Conservation (phyloP, 2,329 filamentous ascomycete genomes). For the Xenosphaeropsis pyriputrescens region DNA sequence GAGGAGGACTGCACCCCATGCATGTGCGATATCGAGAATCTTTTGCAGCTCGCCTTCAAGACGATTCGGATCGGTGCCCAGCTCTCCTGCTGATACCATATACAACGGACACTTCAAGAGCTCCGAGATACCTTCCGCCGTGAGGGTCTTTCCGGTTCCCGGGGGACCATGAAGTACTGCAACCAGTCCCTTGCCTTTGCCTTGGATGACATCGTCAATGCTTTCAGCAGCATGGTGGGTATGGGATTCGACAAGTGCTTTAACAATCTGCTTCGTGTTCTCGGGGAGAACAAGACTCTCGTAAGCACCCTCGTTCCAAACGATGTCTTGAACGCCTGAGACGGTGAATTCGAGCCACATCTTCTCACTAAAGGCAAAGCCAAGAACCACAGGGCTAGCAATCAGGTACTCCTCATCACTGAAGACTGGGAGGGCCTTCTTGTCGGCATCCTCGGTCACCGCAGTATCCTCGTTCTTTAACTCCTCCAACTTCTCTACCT, state of each 20-base stretch:
- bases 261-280: constrained; percentile 52
- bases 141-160: constrained; percentile 79
- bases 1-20: constrained; percentile 73
- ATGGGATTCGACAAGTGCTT: constrained; percentile 70
- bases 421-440: constrained; percentile 36
- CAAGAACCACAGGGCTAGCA: constrained; percentile 70
- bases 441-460: constrained; percentile 15
- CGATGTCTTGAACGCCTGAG: constrained; percentile 63
- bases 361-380: constrained; percentile 80
- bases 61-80: constrained; percentile 61
- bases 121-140: constrained; percentile 75
- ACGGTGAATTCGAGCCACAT: constrained; percentile 82
- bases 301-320: constrained; percentile 75
- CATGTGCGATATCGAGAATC: constrained; percentile 73
- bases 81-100: constrained; percentile 68
- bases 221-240: constrained; percentile 69
- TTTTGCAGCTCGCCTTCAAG: constrained; percentile 69
- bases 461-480: constrained; percentile 20
- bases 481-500: constrained; percentile 40
- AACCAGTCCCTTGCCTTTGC: constrained; percentile 78
- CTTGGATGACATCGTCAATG: constrained; percentile 70
- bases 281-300: constrained; percentile 60
- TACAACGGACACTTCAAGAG: constrained; percentile 71
- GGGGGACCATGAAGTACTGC: constrained; percentile 72
- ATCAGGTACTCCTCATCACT: constrained; percentile 75